phyloP scores from a whole-genome alignment of 495 filamentous ascomycete species.

The Umbilicaria muhlenbergii region DNA sequence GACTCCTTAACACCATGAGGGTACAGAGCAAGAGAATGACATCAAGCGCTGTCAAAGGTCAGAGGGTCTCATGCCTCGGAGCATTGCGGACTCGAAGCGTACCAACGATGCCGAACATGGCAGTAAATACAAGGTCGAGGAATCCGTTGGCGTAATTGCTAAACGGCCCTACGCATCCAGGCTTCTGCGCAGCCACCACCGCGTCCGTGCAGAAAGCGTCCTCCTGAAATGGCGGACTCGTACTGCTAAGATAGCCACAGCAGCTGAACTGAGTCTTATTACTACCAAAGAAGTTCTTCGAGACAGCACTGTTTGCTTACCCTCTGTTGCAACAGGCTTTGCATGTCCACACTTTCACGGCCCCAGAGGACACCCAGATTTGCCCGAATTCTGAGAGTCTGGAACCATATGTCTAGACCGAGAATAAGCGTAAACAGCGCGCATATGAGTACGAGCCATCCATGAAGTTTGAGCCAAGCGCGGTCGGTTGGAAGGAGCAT shows the following conservation, averaged over 20 bases:
- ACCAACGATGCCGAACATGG: conserved; percentile 59
- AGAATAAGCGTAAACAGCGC: conserved; percentile 46
- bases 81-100: conserved; percentile 7
- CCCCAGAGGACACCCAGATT: conserved; percentile 40
- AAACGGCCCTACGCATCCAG: conserved; percentile 48
- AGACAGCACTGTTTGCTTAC: conserved; percentile 23
- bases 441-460: conserved; percentile 42
- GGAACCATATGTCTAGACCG: conserved; percentile 53
- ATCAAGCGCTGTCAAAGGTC: conserved; percentile 29
- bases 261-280: conserved; percentile 41
- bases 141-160: conserved; percentile 48
- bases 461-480: conserved; percentile 29
- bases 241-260: conserved; percentile 58
- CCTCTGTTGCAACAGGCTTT: conserved; percentile 48
- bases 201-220: conserved; percentile 45
- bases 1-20: conserved; percentile 55
- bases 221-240: conserved; percentile 44
- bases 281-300: too few relatives aligned
- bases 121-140: conserved; percentile 58
- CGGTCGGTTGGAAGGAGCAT: conserved; percentile 20
- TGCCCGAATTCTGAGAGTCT: conserved; percentile 45
- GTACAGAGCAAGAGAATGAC: conserved; percentile 44
- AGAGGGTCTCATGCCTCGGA: neutral
- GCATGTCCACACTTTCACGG: conserved; percentile 29
- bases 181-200: conserved; percentile 45